Percentiles rank a stretch among this genome's conserved stretches.
Evolutionary conservation across 176 grass and related monocot genomes (phyloP).

Genomic region (Dactylis glomerata): DNA sequence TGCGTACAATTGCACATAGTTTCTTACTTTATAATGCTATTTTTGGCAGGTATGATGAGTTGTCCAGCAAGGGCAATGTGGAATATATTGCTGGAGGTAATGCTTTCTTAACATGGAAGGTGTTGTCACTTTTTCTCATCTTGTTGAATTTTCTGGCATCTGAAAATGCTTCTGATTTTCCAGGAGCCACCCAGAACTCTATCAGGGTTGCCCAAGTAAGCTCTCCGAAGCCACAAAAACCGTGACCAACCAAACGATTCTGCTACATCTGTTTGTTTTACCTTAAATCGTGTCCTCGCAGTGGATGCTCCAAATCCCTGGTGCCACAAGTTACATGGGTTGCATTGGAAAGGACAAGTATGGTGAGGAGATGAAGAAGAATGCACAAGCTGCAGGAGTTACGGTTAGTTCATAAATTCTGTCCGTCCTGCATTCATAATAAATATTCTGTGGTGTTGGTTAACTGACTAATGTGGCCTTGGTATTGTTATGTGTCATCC

Average conservation of each 20-base stretch:
- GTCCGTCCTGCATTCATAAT: not conserved
- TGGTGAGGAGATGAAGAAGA: constrained; percentile 95
- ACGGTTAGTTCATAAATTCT: constrained; percentile 59
- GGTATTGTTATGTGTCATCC: constrained; percentile 18
- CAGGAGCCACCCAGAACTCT: constrained; percentile 95
- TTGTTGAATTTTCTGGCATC: constrained; percentile 13
- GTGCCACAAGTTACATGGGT: constrained; percentile 93
- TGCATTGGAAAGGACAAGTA: constrained; percentile 97
- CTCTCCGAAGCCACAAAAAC: constrained; percentile 5
- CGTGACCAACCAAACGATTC: constrained; percentile 2
- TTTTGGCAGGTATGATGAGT: constrained; percentile 77
- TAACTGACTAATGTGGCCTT: not conserved
- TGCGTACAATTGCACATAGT: not conserved
- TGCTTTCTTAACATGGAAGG: not conserved
- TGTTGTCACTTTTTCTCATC: not conserved
- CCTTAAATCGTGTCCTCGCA: constrained; percentile 34
- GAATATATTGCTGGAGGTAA: constrained; percentile 96
- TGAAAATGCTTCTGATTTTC: constrained; percentile 21
- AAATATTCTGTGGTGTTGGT: not conserved
- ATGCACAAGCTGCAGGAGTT: constrained; percentile 66
- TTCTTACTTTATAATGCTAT: not conserved
- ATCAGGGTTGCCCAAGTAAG: constrained; percentile 98
- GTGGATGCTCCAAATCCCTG: constrained; percentile 98
- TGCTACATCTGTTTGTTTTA: constrained; percentile 26
- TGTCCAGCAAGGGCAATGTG: constrained; percentile 76